Base-by-base conservation (phyloP, 2,329 filamentous ascomycete genomes). In the Paecilomyces variotii region DNA sequence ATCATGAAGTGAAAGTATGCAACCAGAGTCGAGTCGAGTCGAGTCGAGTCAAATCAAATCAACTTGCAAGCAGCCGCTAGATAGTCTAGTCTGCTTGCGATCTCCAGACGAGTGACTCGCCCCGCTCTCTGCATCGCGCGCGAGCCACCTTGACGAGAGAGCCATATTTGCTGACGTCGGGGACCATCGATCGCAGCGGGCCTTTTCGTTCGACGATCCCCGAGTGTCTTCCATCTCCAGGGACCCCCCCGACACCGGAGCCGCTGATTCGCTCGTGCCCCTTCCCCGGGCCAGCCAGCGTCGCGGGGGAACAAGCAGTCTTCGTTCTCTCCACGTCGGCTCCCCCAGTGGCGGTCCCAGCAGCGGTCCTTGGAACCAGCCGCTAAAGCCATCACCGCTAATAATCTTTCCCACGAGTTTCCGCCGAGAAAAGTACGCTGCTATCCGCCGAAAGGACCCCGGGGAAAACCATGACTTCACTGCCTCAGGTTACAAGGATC, bases 401-500 rank as follows among this genome's bases (percentile, higher is more conserved):
- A 30, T 28, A 19, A 19, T 19, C 19, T 14, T 27, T 25, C 19
- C 14, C 19, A 55, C 66, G 65, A 68, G 62, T 61, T 64, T 68
- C 57, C 6, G 1, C 66, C 66, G 66, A 68, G 63, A 59, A 58
- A 66, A 67, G 9, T 50, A 60, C 66, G 65, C 60, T 14, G 6
- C 1, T 24, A 30, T 39, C 19, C 2, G 24, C 26, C 39, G 39
- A 45, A 45, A 19, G 39, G 5, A 45, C 39, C 39, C 39, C 14
- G 39, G 5, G 39, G 19, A 19, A 45, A 45, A 9, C 7, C 14
- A 7, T 45, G 39, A 39, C 35, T 14, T 39, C 35, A 39, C 12
- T n/a, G 30, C 35, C 35, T n/a, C 35, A 39, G 35, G 12, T n/a
- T n/a, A 45, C 39, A 14, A 45, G 19, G 39, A 45, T 45, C 39